phyloP scores from a whole-genome alignment of 768 basidiomycete species.

The Hygrocybe coccinea region DNA sequence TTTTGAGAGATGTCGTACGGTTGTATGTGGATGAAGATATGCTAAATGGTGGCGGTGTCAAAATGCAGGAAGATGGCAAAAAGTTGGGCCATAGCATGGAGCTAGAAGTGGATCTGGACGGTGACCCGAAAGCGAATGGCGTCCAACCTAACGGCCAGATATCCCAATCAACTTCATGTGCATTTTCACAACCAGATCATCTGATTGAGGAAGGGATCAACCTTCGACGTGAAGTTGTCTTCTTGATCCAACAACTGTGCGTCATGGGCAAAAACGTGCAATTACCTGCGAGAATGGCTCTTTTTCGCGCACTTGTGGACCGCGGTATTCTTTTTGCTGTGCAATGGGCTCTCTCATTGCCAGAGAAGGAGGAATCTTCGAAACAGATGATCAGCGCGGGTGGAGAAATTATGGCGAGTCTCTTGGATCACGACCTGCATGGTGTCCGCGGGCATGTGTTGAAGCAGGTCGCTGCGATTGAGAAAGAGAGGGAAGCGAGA shows the following conservation, averaged over 20 bases:
- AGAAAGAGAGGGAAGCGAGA: conserved; percentile 54
- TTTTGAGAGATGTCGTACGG: conserved; percentile 73
- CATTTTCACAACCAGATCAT: conserved; percentile 45
- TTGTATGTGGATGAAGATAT: conserved; percentile 72
- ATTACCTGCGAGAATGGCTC: conserved; percentile 72
- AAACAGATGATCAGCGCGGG: conserved; percentile 70
- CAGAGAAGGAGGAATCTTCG: conserved; percentile 49
- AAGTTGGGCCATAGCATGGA: conserved; percentile 26
- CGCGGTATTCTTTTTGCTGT: conserved; percentile 86
- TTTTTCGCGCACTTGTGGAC: conserved; percentile 86
- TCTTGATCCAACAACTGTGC: conserved; percentile 87
- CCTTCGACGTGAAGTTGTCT: conserved; percentile 70
- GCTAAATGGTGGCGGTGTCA: conserved; percentile 38
- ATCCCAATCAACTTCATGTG: conserved; percentile 28
- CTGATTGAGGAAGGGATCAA: conserved; percentile 51
- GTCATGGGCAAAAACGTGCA: conserved; percentile 97
- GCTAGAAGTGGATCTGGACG: conserved; percentile 38
- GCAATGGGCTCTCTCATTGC: conserved; percentile 81
- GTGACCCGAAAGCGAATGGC: conserved; percentile 1
- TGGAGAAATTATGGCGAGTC: conserved; percentile 77
- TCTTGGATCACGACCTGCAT: conserved; percentile 87
- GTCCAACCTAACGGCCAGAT: neutral
- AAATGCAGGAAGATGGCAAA: conserved; percentile 39
- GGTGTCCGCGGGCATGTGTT: conserved; percentile 82
- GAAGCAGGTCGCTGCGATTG: conserved; percentile 71